Evolutionary conservation across 306 rosid genomes (phyloP), one percentile per base, ranked within the genome.

Genomic region (Vachellia pachyceras): DNA sequence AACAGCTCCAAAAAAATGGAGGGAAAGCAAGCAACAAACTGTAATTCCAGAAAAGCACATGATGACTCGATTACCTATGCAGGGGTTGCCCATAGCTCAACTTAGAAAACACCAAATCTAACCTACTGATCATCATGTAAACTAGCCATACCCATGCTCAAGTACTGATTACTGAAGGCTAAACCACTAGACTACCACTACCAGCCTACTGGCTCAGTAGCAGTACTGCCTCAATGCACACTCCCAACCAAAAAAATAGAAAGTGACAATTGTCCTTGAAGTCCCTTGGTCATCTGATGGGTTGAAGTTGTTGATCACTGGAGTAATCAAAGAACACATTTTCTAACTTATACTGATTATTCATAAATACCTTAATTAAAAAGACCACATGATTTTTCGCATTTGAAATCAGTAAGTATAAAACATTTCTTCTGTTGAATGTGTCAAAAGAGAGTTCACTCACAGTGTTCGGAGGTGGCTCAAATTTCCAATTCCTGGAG

Each of bases 401-500:
- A 22, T 57, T 14, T 20, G 64, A 57, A 57, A 57, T 22, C 64
- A 57, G 29, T 6, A 50, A 45, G 69, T 55, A 42, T 29, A 73
- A 77, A 44, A 40, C 70, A 72, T 61, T 84, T 17, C 11, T 87
- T 17, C 8, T 35, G 44, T 77, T 12, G 73, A 52, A 72, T 84
- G 65, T 23, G 15, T 23, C 13, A 58, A 58, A 50, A 77, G 63
- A 72, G 52, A 70, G 64, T 69, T 50, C 71, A 75, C 97, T 91
- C 84, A 95, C 99, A 95, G 76, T 87, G 92, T 90, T 76, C 72
- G 84, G 45, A 95, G 96, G 80, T 86, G 93, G 84, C 88, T 93
- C 89, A 95, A 82, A 81, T 91, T 93, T 73, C 92, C 97, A 85
- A 93, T 85, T 82, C 94, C 91, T 3, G 94, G 91, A 54, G 94